phyloP scores from a whole-genome alignment of 2,329 filamentous ascomycete genomes.

The Thyridium curvatum region DNA sequence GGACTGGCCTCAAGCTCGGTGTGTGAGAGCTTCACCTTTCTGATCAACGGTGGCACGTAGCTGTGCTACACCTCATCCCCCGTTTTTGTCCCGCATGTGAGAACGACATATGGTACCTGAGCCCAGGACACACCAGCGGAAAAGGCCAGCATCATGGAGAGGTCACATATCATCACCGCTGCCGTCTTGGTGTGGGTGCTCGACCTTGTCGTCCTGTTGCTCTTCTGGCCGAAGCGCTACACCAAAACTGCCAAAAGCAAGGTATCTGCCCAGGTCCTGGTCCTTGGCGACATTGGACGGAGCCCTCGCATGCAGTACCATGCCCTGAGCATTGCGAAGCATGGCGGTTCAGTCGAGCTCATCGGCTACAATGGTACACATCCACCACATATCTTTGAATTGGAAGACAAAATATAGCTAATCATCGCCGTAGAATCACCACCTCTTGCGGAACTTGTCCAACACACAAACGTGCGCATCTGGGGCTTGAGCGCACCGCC shows the following conservation, averaged over 20 bases:
- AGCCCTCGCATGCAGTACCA: slow-evolving; percentile 99
- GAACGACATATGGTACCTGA: no score
- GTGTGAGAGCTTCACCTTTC: no score
- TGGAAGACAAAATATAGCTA: background rate
- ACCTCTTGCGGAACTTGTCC: slow-evolving; percentile 69
- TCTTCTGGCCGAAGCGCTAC: slow-evolving; percentile 9
- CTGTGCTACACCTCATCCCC: no score
- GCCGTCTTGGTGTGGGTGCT: slow-evolving; percentile 9
- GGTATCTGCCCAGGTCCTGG: slow-evolving; percentile 67
- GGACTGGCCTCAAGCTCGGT: no score
- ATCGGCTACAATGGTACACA: slow-evolving; percentile 76
- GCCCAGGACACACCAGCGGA: no score
- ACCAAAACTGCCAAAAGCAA: background rate
- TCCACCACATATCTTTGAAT: background rate
- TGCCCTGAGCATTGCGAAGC: slow-evolving; percentile 81
- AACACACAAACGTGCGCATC: slow-evolving; percentile 63
- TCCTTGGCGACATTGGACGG: slow-evolving; percentile 89
- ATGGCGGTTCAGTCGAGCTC: slow-evolving; percentile 73
- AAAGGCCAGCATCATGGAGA: no score
- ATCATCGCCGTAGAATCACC: slow-evolving; percentile 57
- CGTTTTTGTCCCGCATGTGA: no score
- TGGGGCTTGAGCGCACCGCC: slow-evolving; percentile 66
- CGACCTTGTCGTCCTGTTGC: slow-evolving; percentile 7
- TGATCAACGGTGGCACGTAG: no score
- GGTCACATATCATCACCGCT: no score